phyloP scores from a whole-genome alignment of 176 grass and related monocot species.

The Olyra latifolia region DNA sequence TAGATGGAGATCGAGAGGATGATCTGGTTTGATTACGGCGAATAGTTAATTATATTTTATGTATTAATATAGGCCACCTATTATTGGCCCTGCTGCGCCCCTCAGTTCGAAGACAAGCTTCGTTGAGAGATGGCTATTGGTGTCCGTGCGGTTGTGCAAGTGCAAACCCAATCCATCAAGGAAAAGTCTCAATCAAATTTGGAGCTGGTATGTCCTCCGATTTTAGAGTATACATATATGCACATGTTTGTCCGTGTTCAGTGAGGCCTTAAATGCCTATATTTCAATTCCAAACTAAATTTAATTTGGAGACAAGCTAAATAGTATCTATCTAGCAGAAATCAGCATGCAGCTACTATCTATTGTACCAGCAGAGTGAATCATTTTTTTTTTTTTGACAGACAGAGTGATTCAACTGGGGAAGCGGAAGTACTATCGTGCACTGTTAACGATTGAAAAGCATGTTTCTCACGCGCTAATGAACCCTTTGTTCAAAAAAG shows the following conservation, averaged over 20 bases:
- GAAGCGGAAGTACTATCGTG: not conserved
- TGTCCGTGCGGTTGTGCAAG: not conserved
- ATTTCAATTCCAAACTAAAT: too few relatives aligned
- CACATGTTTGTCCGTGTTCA: too few relatives aligned
- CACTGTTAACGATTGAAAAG: slow-evolving; percentile 10
- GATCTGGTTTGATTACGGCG: slow-evolving; percentile 38
- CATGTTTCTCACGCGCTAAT: not conserved
- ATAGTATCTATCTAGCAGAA: too few relatives aligned
- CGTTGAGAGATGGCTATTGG: not conserved
- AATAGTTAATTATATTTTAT: not conserved
- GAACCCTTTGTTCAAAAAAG: slow-evolving; percentile 12
- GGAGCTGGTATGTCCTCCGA: too few relatives aligned
- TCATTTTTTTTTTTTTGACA: not conserved
- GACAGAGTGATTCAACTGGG: not conserved
- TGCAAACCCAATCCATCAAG: too few relatives aligned
- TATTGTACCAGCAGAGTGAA: not conserved
- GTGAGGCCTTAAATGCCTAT: too few relatives aligned
- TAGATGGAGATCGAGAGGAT: slow-evolving; percentile 35
- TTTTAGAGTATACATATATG: too few relatives aligned
- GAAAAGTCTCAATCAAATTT: too few relatives aligned
- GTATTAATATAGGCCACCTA: not conserved
- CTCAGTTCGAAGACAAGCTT: not conserved
- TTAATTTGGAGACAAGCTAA: too few relatives aligned
- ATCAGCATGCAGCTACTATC: too few relatives aligned
- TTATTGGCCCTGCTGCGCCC: not conserved